phyloP scores from a whole-genome alignment of 1,284 basidiomycete genomes.

The Austroboletus novae-zelandiae region DNA sequence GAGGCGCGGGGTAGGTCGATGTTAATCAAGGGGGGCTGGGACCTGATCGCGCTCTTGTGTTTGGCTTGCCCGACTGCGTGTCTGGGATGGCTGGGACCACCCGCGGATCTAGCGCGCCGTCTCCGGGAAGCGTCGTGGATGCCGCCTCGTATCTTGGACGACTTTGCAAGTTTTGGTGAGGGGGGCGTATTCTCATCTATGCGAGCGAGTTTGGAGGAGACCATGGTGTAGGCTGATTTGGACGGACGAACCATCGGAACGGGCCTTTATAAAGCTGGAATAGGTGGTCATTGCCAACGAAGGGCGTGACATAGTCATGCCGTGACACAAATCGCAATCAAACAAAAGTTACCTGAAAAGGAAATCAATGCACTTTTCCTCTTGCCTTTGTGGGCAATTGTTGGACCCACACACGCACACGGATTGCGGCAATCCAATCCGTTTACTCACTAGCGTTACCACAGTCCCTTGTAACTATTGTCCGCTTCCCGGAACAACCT shows the following conservation, averaged over 20 bases:
- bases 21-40: slow-evolving; percentile 7
- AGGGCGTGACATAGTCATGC: slow-evolving; percentile 20
- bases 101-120: slow-evolving; percentile 25
- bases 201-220: slow-evolving; percentile 6
- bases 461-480: background rate
- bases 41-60: slow-evolving; percentile 10
- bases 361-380: slow-evolving; percentile 2
- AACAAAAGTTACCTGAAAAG: slow-evolving; percentile 18
- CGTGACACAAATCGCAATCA: slow-evolving; percentile 35
- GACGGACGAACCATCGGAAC: slow-evolving; percentile 10
- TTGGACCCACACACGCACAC: slow-evolving; percentile 31
- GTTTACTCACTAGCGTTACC: background rate
- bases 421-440: slow-evolving; percentile 27
- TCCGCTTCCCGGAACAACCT: background rate
- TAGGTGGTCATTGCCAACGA: slow-evolving; percentile 4
- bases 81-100: slow-evolving; percentile 22
- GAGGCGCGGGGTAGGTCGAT: slow-evolving; percentile 11
- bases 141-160: slow-evolving; percentile 23
- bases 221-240: slow-evolving; percentile 13
- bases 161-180: slow-evolving; percentile 1
- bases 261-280: slow-evolving; percentile 24
- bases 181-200: slow-evolving; percentile 29
- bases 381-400: slow-evolving; percentile 27
- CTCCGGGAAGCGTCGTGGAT: slow-evolving; percentile 32
- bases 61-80: slow-evolving; percentile 28